Evolutionary conservation across 177 flowering plant species (phyloP).

Genomic region (Vitis hybrid): DNA sequence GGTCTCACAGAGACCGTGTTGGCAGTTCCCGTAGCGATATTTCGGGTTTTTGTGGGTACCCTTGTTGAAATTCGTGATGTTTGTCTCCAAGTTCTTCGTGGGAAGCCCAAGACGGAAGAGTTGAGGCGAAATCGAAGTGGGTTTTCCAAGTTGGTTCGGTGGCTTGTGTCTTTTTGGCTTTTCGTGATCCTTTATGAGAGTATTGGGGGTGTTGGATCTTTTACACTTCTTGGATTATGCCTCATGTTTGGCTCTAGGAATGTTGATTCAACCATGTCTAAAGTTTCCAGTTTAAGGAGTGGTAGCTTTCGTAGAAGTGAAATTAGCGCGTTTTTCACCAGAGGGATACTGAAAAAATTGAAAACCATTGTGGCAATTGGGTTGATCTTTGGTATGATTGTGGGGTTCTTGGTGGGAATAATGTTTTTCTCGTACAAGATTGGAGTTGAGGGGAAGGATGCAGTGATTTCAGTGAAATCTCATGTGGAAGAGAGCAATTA

Average conservation of each 20-base stretch:
- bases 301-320: constrained; percentile 50
- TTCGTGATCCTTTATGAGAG: constrained; percentile 73
- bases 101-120: constrained; percentile 30
- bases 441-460: constrained; percentile 91
- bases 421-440: constrained; percentile 72
- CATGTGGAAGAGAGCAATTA: constrained; percentile 85
- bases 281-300: constrained; percentile 56
- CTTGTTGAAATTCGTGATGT: constrained; percentile 57
- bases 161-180: constrained; percentile 77
- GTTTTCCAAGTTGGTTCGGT: constrained; percentile 67
- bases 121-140: constrained; percentile 38
- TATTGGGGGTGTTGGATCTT: constrained; percentile 52
- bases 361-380: constrained; percentile 82
- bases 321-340: constrained; percentile 58
- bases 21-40: constrained; percentile 76
- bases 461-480: constrained; percentile 70
- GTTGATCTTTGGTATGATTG: constrained; percentile 68
- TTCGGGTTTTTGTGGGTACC: constrained; percentile 59
- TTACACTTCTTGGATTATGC: constrained; percentile 55
- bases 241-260: constrained; percentile 41
- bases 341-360: constrained; percentile 64
- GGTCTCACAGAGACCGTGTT: constrained; percentile 84
- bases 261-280: constrained; percentile 62
- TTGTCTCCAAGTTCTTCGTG: constrained; percentile 32
- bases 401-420: constrained; percentile 44